Conservation (phyloP, 2,329 filamentous ascomycete species). For the Aspergillus ochraceus region DNA sequence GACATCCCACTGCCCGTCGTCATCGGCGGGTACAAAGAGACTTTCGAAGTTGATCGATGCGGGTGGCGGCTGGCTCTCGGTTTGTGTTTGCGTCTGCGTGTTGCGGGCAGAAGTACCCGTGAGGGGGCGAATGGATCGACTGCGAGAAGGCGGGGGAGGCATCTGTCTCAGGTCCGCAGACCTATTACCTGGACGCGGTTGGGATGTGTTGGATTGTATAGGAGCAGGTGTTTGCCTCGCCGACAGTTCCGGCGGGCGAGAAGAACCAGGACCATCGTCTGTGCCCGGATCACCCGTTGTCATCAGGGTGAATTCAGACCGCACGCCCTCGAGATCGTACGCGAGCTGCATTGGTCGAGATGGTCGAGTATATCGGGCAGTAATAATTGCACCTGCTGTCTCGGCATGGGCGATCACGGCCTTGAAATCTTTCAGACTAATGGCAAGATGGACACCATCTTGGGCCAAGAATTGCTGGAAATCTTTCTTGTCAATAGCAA, state of each 20-base stretch:
- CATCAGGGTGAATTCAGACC: slow-evolving; percentile 65
- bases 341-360: slow-evolving; percentile 61
- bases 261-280: slow-evolving; percentile 40
- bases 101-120: slow-evolving; percentile 30
- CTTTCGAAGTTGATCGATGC: slow-evolving; percentile 53
- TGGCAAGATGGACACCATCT: slow-evolving; percentile 61
- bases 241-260: slow-evolving; percentile 41
- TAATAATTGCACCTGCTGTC: slow-evolving; percentile 55
- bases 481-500: slow-evolving; percentile 61
- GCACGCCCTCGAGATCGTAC: slow-evolving; percentile 57
- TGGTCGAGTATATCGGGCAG: slow-evolving; percentile 60
- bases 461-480: slow-evolving; percentile 62
- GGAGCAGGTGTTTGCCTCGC: slow-evolving; percentile 39
- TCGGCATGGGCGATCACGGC: slow-evolving; percentile 64
- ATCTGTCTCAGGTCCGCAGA: slow-evolving; percentile 23
- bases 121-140: slow-evolving; percentile 33
- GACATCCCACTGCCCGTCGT: slow-evolving; percentile 62
- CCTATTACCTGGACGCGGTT: slow-evolving; percentile 1
- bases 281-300: slow-evolving; percentile 57
- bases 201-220: slow-evolving; percentile 20
- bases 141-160: slow-evolving; percentile 34
- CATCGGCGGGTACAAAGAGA: slow-evolving; percentile 62
- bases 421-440: slow-evolving; percentile 66
- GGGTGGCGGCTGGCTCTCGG: slow-evolving; percentile 28
- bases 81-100: slow-evolving; percentile 14